Percentiles rank a stretch among this genome's conserved stretches.
phyloP scores from a whole-genome alignment of 805 yeast species.

The Nakazawaea pomicola region DNA sequence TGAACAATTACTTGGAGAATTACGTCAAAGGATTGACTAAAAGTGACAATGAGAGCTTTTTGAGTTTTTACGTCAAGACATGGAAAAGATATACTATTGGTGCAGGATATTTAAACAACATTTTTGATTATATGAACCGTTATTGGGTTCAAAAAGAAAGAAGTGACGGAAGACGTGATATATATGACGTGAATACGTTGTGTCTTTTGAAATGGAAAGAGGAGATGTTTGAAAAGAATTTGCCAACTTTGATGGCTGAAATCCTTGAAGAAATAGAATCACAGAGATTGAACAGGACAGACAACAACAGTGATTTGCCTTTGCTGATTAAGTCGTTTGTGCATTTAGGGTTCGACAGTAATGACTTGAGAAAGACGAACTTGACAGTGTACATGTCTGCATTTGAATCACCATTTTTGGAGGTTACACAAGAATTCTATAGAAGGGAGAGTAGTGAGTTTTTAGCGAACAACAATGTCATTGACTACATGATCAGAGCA shows the following conservation, averaged over 20 bases:
- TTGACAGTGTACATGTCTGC: conserved; percentile 73
- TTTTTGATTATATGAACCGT: conserved; percentile 91
- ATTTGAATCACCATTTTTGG: conserved; percentile 75
- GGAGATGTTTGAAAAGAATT: conserved; percentile 67
- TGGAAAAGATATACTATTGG: conserved; percentile 92
- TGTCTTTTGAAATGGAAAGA: conserved; percentile 86
- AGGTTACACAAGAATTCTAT: conserved; percentile 63
- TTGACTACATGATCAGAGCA: conserved; percentile 86
- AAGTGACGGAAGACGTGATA: conserved; percentile 84
- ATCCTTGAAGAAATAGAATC: conserved; percentile 69
- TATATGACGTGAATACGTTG: conserved; percentile 87
- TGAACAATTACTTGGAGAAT: conserved; percentile 58
- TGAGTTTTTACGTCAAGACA: conserved; percentile 77
- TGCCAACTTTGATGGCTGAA: conserved; percentile 56
- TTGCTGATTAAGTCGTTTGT: conserved; percentile 84
- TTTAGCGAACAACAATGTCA: conserved; percentile 71
- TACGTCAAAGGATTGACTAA: conserved; percentile 51
- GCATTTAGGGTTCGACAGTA: conserved; percentile 82
- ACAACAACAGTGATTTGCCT: conserved; percentile 60
- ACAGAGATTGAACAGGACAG: conserved; percentile 76
- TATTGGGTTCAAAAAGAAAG: conserved; percentile 98
- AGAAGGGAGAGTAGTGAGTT: conserved; percentile 61
- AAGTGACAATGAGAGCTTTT: conserved; percentile 58
- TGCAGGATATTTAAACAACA: conserved; percentile 86
- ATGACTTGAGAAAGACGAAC: conserved; percentile 82